phyloP scores from a whole-genome alignment of 768 basidiomycete genomes.

The Suillus decipiens region DNA sequence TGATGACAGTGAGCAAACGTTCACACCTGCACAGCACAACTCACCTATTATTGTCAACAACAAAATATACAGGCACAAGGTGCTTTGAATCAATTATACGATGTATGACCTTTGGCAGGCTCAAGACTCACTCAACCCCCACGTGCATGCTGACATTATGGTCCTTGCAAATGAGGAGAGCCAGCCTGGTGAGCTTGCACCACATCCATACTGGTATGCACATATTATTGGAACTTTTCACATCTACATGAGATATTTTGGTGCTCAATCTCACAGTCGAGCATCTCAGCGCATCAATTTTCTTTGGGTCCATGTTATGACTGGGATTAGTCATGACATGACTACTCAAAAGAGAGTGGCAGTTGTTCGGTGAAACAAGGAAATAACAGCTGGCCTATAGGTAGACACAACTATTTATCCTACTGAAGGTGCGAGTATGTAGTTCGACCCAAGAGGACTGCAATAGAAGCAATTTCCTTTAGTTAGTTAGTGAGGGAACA shows the following conservation, averaged over 20 bases:
- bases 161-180: constrained; percentile 28
- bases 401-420: too few relatives aligned
- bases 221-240: constrained; percentile 38
- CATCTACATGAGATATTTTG: constrained; percentile 6
- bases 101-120: constrained; percentile 29
- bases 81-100: constrained; percentile 33
- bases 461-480: too few relatives aligned
- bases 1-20: constrained; percentile 17
- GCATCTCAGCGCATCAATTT: constrained; percentile 34
- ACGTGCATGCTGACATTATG: constrained; percentile 38
- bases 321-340: too few relatives aligned
- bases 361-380: too few relatives aligned
- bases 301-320: constrained; percentile 37
- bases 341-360: too few relatives aligned
- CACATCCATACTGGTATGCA: constrained; percentile 42
- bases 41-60: constrained; percentile 28
- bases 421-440: too few relatives aligned
- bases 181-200: not conserved
- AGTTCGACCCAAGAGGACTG: too few relatives aligned
- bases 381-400: too few relatives aligned
- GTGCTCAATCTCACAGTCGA: constrained; percentile 22
- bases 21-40: constrained; percentile 23
- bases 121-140: constrained; percentile 31
- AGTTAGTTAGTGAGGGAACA: too few relatives aligned
- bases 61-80: constrained; percentile 35